Evolutionary conservation across 2,329 filamentous ascomycete species (phyloP).

Genomic region (Chaetoscypha palmicola): DNA sequence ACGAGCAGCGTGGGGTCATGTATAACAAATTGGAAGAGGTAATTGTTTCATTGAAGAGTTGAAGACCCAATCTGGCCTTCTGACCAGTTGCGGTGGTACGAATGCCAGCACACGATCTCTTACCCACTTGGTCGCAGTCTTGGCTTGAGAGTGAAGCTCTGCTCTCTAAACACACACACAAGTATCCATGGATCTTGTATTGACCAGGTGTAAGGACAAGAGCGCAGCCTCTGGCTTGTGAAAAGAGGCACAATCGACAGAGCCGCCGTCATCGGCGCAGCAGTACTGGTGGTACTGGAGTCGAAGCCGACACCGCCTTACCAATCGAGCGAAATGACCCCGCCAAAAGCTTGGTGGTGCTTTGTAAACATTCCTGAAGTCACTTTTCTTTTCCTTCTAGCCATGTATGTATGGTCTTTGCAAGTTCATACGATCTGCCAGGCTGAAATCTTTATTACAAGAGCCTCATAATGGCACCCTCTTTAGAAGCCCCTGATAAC

Average conservation of each 20-base stretch:
- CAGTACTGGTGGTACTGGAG: background rate
- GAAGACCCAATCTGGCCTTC: background rate
- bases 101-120: background rate
- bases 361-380: background rate
- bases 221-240: too few species aligned
- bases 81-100: background rate
- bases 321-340: background rate
- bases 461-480: conserved; percentile 86
- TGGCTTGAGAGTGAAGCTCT: background rate
- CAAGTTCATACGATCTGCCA: too few species aligned
- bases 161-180: too few species aligned
- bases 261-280: background rate
- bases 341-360: background rate
- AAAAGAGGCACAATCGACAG: too few species aligned
- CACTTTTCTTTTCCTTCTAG: too few species aligned
- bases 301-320: background rate
- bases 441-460: too few species aligned
- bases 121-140: background rate
- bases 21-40: background rate
- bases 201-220: too few species aligned
- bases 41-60: background rate
- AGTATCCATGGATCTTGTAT: too few species aligned
- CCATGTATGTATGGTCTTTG: too few species aligned
- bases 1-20: background rate
- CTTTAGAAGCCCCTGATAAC: conserved; percentile 65